Evolutionary conservation across 257 asterid species (phyloP).

Genomic region (Scutellaria minor): DNA sequence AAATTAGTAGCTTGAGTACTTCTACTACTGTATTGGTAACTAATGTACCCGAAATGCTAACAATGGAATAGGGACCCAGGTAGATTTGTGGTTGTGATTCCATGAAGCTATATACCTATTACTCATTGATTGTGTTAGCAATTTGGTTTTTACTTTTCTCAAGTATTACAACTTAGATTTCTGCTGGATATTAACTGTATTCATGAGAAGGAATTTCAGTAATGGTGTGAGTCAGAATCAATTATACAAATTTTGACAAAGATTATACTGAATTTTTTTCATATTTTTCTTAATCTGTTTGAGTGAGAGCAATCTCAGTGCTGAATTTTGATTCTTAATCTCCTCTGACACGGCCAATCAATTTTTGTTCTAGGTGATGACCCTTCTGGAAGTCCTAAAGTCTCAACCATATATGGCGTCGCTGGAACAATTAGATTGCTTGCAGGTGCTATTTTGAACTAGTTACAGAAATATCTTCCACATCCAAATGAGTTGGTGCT

Average conservation of each 20-base stretch:
- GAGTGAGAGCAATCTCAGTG: neutral
- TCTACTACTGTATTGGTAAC: neutral
- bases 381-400: slow-evolving; percentile 60
- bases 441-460: slow-evolving; percentile 62
- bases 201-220: slow-evolving; percentile 6
- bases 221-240: slow-evolving; percentile 5
- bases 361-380: slow-evolving; percentile 53
- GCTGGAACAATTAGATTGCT: slow-evolving; percentile 95
- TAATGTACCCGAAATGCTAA: neutral
- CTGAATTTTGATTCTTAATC: slow-evolving; percentile 26
- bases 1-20: neutral
- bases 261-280: neutral
- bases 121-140: neutral
- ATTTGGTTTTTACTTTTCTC: neutral
- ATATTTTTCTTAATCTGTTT: neutral
- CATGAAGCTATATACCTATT: neutral
- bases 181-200: slow-evolving; percentile 9
- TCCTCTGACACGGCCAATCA: neutral
- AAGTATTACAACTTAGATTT: neutral
- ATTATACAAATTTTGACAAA: neutral
- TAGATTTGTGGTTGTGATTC: slow-evolving; percentile 16
- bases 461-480: slow-evolving; percentile 20
- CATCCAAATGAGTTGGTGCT: slow-evolving; percentile 2
- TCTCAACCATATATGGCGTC: slow-evolving; percentile 77
- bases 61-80: neutral